These are phyloP conservation scores for Spongispora temasekensis DNA, from an alignment of 1,284 basidiomycete genomes.

Conservation along the genomic window DNA sequence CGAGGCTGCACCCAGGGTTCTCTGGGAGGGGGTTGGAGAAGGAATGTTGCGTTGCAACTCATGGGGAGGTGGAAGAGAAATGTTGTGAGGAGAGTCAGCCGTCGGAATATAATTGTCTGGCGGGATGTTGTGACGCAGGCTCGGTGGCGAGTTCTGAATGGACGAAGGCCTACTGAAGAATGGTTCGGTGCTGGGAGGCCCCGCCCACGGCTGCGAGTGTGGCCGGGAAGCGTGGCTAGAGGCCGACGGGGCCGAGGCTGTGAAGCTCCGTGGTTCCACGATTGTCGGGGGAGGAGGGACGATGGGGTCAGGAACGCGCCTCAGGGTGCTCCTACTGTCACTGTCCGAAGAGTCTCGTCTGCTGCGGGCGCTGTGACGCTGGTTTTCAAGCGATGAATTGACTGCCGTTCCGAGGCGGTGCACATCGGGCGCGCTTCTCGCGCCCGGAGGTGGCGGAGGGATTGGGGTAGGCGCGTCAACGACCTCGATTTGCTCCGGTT, in stretches of 20 bases:
- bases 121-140: conserved; percentile 17
- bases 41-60: conserved; percentile 27
- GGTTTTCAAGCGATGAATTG: conserved; percentile 24
- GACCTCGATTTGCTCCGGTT: conserved; percentile 26
- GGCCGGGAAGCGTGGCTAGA: conserved; percentile 19
- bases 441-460: conserved; percentile 17
- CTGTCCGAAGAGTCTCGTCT: conserved; percentile 18
- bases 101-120: conserved; percentile 33
- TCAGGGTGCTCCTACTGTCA: conserved; percentile 13
- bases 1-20: conserved; percentile 13
- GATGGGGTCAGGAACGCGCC: conserved; percentile 14
- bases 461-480: conserved; percentile 16
- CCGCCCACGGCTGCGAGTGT: conserved; percentile 26
- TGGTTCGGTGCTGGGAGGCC: conserved; percentile 9
- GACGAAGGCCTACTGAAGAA: conserved; percentile 18
- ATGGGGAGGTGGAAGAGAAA: conserved; percentile 35
- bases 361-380: conserved; percentile 19
- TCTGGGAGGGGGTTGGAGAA: conserved; percentile 34
- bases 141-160: conserved; percentile 20
- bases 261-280: conserved; percentile 14
- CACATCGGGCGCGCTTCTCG: conserved; percentile 26
- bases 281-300: conserved; percentile 10
- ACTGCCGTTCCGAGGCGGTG: conserved; percentile 22
- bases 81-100: conserved; percentile 21
- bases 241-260: conserved; percentile 12